These are phyloP conservation scores for Hypholoma fasciculare DNA, from an alignment of 768 basidiomycete species.

Conservation along the genomic window DNA sequence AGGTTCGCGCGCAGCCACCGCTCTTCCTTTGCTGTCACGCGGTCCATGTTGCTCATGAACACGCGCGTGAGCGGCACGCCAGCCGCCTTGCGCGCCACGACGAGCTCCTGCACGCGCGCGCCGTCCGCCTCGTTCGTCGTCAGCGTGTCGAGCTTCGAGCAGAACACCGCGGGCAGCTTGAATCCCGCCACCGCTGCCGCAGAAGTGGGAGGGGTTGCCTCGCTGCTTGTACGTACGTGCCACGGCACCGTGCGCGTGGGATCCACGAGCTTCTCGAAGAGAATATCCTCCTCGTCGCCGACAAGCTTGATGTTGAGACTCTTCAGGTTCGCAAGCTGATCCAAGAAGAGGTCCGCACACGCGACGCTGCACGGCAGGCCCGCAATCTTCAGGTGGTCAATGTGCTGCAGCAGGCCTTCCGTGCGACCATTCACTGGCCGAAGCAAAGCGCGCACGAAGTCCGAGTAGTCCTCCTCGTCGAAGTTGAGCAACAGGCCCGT, in stretches of 20 bases:
- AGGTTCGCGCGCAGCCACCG: slow-evolving; percentile 53
- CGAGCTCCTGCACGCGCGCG: slow-evolving; percentile 39
- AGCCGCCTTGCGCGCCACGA: slow-evolving; percentile 38
- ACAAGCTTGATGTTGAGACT: slow-evolving; percentile 36
- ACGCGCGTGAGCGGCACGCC: slow-evolving; percentile 48
- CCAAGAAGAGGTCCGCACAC: slow-evolving; percentile 38
- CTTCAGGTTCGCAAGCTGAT: slow-evolving; percentile 47
- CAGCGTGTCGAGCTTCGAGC: slow-evolving; percentile 54
- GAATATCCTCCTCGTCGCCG: slow-evolving; percentile 25
- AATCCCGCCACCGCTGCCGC: not conserved
- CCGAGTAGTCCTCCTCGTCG: slow-evolving; percentile 52
- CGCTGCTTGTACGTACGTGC: not conserved
- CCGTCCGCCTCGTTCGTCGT: slow-evolving; percentile 46
- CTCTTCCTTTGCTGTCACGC: slow-evolving; percentile 39
- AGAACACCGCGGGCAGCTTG: slow-evolving; percentile 28
- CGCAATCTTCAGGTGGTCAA: slow-evolving; percentile 54
- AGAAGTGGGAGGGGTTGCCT: not conserved
- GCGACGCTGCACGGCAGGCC: slow-evolving; percentile 43
- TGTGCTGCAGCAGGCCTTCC: slow-evolving; percentile 45
- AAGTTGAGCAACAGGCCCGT: slow-evolving; percentile 54
- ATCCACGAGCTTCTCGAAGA: slow-evolving; percentile 29
- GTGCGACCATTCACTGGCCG: slow-evolving; percentile 35
- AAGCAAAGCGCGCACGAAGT: slow-evolving; percentile 46
- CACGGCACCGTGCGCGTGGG: slow-evolving; percentile 7
- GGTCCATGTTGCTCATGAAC: slow-evolving; percentile 47